Percentiles rank a stretch among this genome's conserved stretches.
Conservation (phyloP, 495 filamentous ascomycete genomes). For the Hypoxylon subgilvum region DNA sequence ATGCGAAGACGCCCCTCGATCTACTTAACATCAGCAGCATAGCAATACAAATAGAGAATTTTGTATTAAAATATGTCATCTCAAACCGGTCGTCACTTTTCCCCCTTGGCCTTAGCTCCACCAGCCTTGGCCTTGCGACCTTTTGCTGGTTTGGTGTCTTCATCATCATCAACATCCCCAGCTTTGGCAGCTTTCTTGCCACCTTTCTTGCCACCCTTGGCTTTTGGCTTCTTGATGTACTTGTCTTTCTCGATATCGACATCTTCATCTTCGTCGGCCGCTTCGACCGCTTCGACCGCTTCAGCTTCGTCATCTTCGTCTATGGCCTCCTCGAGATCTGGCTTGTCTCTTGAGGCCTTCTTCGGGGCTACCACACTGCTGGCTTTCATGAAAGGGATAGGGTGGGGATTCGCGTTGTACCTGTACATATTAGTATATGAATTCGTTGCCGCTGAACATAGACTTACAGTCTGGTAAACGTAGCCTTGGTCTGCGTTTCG, state of each 20-base stretch:
- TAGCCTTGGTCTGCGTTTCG: constrained; percentile 80
- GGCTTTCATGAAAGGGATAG: constrained; percentile 94
- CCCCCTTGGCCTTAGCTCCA: constrained; percentile 50
- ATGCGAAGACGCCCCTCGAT: too few species aligned
- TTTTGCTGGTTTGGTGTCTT: constrained; percentile 62
- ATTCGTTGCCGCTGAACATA: background rate
- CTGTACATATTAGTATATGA: constrained; percentile 48
- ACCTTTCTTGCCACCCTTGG: constrained; percentile 59
- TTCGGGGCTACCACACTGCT: constrained; percentile 73
- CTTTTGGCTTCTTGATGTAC: constrained; percentile 89
- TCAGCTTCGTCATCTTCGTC: constrained; percentile 87
- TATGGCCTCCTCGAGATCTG: constrained; percentile 94
- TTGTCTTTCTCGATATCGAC: constrained; percentile 90
- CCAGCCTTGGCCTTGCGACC: constrained; percentile 49
- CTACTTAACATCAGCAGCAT: constrained; percentile 16
- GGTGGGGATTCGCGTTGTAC: constrained; percentile 87
- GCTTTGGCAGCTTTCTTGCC: constrained; percentile 62
- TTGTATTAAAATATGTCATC: too few species aligned
- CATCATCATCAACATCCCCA: constrained; percentile 49
- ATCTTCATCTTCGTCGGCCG: constrained; percentile 69
- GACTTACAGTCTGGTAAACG: constrained; percentile 82
- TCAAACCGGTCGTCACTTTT: constrained; percentile 42
- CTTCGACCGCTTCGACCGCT: constrained; percentile 51
- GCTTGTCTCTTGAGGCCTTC: constrained; percentile 74
- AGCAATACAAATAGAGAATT: too few species aligned